These are phyloP conservation scores for Wickerhamiella kurtzmanii DNA, from an alignment of 805 yeast species.

Conservation along the genomic window DNA sequence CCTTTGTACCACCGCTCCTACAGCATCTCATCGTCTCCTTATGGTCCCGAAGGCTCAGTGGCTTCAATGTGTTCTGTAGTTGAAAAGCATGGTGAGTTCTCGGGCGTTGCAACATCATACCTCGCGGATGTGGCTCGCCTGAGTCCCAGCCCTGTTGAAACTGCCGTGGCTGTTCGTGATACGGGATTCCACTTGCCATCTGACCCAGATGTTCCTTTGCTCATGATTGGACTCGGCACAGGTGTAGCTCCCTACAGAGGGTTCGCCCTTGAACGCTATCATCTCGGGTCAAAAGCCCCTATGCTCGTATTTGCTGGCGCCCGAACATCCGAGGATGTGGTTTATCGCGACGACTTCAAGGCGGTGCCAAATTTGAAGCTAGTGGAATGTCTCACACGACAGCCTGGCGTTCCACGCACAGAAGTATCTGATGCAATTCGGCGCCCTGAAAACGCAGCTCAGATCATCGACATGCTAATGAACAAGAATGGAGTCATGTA, in stretches of 20 bases:
- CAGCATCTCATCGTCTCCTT: slow-evolving; percentile 69
- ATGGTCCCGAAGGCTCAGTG: slow-evolving; percentile 37
- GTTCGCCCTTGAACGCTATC: slow-evolving; percentile 60
- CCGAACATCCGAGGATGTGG: slow-evolving; percentile 11
- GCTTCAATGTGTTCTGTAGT: slow-evolving; percentile 71
- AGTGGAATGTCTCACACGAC: slow-evolving; percentile 2
- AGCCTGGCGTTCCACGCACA: slow-evolving; percentile 14
- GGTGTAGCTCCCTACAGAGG: slow-evolving; percentile 89
- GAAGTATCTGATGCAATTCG: background rate
- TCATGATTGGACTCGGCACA: slow-evolving; percentile 80
- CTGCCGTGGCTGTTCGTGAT: slow-evolving; percentile 71
- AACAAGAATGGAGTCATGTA: slow-evolving; percentile 13
- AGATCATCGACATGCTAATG: slow-evolving; percentile 8
- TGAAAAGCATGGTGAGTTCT: slow-evolving; percentile 29
- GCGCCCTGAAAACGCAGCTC: slow-evolving; percentile 6
- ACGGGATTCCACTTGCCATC: slow-evolving; percentile 69
- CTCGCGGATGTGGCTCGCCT: background rate
- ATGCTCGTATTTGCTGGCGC: slow-evolving; percentile 14
- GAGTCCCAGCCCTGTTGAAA: slow-evolving; percentile 26
- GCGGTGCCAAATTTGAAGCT: background rate
- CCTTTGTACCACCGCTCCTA: slow-evolving; percentile 71
- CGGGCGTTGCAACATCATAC: slow-evolving; percentile 15
- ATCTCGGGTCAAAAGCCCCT: slow-evolving; percentile 17
- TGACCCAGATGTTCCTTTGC: slow-evolving; percentile 55
- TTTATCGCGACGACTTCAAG: slow-evolving; percentile 10